phyloP scores from a whole-genome alignment of 1,139 yeast species.

The Insectozyma bohioensis region DNA sequence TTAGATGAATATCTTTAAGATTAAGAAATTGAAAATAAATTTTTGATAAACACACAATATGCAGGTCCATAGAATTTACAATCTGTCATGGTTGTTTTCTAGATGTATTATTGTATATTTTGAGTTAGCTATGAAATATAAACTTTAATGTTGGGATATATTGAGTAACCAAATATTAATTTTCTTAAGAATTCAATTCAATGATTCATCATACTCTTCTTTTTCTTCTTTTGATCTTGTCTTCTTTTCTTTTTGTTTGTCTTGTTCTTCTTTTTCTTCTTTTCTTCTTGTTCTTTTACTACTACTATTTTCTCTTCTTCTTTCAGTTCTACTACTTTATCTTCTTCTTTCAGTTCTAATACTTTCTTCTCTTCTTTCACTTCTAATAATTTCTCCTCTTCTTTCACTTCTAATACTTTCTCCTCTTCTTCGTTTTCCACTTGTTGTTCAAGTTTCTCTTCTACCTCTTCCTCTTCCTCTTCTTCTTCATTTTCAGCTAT shows the following conservation, averaged over 20 bases:
- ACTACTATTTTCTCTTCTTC: slow-evolving; percentile 5
- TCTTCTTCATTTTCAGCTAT: too few relatives aligned
- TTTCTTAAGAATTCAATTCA: too few relatives aligned
- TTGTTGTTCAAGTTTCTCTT: slow-evolving; percentile 3
- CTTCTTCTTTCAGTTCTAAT: slow-evolving; percentile 10
- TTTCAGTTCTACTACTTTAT: slow-evolving; percentile 3
- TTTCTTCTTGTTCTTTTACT: slow-evolving; percentile 8
- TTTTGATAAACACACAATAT: too few relatives aligned
- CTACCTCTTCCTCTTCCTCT: slow-evolving; percentile 1
- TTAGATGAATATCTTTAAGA: too few relatives aligned
- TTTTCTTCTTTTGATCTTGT: neutral
- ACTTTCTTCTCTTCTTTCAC: slow-evolving; percentile 6
- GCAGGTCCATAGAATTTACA: too few relatives aligned
- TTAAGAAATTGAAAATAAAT: too few relatives aligned
- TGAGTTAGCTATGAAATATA: too few relatives aligned
- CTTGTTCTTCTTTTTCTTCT: slow-evolving; percentile 2
- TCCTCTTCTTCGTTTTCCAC: slow-evolving; percentile 5
- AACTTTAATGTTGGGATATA: too few relatives aligned
- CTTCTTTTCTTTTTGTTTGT: slow-evolving; percentile 1
- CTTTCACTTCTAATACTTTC: slow-evolving; percentile 8
- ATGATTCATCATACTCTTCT: slow-evolving; percentile 2
- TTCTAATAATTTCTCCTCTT: slow-evolving; percentile 6
- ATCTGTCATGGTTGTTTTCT: too few relatives aligned
- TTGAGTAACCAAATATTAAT: too few relatives aligned
- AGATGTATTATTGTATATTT: too few relatives aligned